These are phyloP conservation scores for Digitaria exilis DNA, from an alignment of 202 grass and related monocot species.

Conservation along the genomic window DNA sequence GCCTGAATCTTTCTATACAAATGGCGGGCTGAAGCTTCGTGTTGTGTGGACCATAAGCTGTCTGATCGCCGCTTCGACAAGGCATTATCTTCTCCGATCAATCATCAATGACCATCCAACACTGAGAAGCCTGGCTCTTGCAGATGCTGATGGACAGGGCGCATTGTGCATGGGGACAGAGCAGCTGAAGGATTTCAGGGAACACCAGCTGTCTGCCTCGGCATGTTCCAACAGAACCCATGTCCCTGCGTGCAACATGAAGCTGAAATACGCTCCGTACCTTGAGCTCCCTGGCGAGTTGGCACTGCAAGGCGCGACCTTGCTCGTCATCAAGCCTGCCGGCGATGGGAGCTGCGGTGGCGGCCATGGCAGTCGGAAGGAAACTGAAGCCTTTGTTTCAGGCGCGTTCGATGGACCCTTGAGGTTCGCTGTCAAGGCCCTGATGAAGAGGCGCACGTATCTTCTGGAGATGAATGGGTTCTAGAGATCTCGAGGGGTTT, in stretches of 20 bases:
- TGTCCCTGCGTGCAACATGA: conserved; percentile 86
- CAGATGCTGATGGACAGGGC: conserved; percentile 71
- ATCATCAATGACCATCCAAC: conserved; percentile 75
- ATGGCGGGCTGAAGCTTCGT: conserved; percentile 84
- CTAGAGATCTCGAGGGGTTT: conserved; percentile 35
- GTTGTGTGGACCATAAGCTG: conserved; percentile 92
- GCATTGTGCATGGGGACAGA: conserved; percentile 65
- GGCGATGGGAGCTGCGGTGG: conserved; percentile 28
- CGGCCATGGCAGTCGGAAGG: conserved; percentile 47
- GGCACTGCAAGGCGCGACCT: conserved; percentile 72
- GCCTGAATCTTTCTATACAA: conserved; percentile 89
- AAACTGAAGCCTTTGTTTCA: conserved; percentile 57
- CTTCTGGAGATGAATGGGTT: conserved; percentile 94
- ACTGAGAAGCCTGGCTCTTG: conserved; percentile 69
- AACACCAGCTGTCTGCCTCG: conserved; percentile 52
- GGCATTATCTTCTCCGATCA: conserved; percentile 76
- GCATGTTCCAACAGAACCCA: conserved; percentile 76
- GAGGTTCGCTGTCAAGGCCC: conserved; percentile 53
- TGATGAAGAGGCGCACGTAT: conserved; percentile 77
- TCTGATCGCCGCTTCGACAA: conserved; percentile 76
- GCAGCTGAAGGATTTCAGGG: conserved; percentile 85
- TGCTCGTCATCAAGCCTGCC: conserved; percentile 67
- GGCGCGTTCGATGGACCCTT: conserved; percentile 69
- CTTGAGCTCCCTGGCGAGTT: conserved; percentile 65
- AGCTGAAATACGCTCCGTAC: conserved; percentile 74